Evolutionary conservation across 192 early-diverging fungal species (phyloP).

Genomic region (Cladochytrium replicatum): DNA sequence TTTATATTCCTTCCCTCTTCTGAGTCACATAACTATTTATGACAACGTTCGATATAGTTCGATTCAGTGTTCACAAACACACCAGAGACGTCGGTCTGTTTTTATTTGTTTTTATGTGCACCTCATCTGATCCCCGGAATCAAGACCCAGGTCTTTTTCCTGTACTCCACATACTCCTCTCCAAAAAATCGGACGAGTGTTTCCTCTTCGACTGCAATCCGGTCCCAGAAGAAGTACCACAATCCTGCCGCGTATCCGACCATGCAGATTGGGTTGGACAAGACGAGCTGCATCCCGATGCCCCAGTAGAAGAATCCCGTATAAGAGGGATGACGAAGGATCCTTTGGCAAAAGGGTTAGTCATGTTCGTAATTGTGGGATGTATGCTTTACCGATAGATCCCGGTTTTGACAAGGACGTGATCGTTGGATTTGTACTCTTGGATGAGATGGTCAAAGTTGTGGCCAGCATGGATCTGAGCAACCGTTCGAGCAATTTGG

Average conservation of each 20-base stretch:
- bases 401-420: constrained; percentile 75
- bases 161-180: constrained; percentile 60
- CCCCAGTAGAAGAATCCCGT: constrained; percentile 94
- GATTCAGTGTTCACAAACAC: too few relatives aligned
- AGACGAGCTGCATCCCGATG: constrained; percentile 60
- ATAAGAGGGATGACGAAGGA: constrained; percentile 88
- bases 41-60: too few relatives aligned
- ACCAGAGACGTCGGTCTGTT: too few relatives aligned
- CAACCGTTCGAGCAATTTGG: constrained; percentile 66
- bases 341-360: constrained; percentile 20
- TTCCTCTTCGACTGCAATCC: constrained; percentile 73
- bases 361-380: constrained; percentile 3
- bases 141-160: constrained; percentile 45
- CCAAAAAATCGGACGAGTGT: constrained; percentile 74
- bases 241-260: constrained; percentile 55
- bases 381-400: constrained; percentile 66
- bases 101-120: not conserved
- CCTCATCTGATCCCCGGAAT: constrained; percentile 55
- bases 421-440: constrained; percentile 53
- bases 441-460: constrained; percentile 74
- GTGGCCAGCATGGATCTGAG: constrained; percentile 82
- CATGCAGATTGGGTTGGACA: constrained; percentile 72
- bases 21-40: too few relatives aligned
- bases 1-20: too few relatives aligned
- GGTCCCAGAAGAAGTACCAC: constrained; percentile 61